Evolutionary conservation across 768 basidiomycete species (phyloP).

Genomic region (Rhizopogon roseolus): DNA sequence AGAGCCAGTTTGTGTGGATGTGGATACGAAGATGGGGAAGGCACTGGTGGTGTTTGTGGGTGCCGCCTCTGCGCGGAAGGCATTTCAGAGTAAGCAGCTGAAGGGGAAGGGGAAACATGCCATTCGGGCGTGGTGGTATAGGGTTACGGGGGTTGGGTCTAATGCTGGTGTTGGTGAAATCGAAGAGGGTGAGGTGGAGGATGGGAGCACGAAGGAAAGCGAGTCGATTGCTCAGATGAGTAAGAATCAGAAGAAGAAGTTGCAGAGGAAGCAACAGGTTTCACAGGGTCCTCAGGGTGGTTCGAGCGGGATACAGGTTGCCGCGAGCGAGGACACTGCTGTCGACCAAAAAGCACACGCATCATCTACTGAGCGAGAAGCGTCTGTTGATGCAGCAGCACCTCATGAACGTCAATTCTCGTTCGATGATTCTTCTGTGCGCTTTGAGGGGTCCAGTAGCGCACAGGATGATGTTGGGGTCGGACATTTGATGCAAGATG

Average conservation of each 20-base stretch:
- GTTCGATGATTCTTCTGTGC: background rate
- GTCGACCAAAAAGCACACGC: background rate
- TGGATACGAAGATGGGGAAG: slow-evolving; percentile 38
- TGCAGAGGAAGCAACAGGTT: background rate
- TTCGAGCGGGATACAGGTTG: background rate
- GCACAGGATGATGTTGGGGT: background rate
- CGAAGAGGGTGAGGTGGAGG: slow-evolving; percentile 11
- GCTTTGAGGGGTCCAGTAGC: background rate
- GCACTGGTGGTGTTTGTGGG: slow-evolving; percentile 49
- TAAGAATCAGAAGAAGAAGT: slow-evolving; percentile 3
- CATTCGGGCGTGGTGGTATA: slow-evolving; percentile 14
- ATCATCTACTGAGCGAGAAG: background rate
- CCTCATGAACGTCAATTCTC: background rate
- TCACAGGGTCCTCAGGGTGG: background rate
- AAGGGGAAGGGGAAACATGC: slow-evolving; percentile 31
- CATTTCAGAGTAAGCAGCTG: slow-evolving; percentile 36
- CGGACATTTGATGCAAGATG: background rate
- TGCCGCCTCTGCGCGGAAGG: slow-evolving; percentile 38
- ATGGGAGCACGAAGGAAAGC: background rate
- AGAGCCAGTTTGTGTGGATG: slow-evolving; percentile 34
- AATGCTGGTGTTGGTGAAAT: slow-evolving; percentile 6
- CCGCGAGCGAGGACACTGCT: background rate
- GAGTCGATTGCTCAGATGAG: background rate
- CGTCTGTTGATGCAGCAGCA: background rate
- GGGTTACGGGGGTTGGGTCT: slow-evolving; percentile 1